Evolutionary conservation across 2,329 filamentous ascomycete species (phyloP), one percentile per base, ranked within the genome.

Genomic region (Apiospora rasikravindrae): DNA sequence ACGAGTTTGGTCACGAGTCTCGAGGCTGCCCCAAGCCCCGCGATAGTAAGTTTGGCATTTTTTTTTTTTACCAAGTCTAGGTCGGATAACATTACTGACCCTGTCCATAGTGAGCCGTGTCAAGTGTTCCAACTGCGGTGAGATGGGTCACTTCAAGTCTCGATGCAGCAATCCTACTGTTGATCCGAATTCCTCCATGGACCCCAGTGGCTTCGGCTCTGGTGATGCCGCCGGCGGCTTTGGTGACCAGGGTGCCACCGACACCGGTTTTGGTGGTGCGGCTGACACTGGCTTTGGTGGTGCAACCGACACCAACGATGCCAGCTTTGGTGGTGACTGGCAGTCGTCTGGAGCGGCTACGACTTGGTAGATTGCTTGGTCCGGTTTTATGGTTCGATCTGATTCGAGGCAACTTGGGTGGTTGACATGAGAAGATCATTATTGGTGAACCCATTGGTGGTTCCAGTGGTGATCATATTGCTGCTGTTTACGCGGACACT

Each of bases 101-200:
- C 22, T 19, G 69, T 57, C 45, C 26, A 75, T 72, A 85, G 86
- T 84, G 64, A 82, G 84, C n/a, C 85, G 88, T 10, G 84, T 91
- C 72, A 87, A 89, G 79, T 92, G 90, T 81, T 81, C 78, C 71
- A 90, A 90, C 79, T 92, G 90, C 75, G 81, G 84, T 69, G 77
- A 87, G 79, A 84, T 81, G 79, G 85, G 85, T 4, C 85, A 87
- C 74, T 84, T 78, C 74, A 82, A 83, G 75, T 80, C 80, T 69
- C 76, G 78, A 71, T 86, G 85, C 80, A 78, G 76, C 29, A 81
- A 82, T 53, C 77, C 79, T 14, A 74, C 73, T n/a, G 73, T 77
- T 29, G 79, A 81, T 40, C 68, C 69, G n/a, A 73, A 73, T 26
- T 72, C 69, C 22, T 67, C 47, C 45, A 57, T 49, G 44, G 69